Percentiles rank a stretch among this genome's conserved stretches.
Evolutionary conservation across 805 yeast genomes (phyloP).

Genomic region (Saturnispora diversa): DNA sequence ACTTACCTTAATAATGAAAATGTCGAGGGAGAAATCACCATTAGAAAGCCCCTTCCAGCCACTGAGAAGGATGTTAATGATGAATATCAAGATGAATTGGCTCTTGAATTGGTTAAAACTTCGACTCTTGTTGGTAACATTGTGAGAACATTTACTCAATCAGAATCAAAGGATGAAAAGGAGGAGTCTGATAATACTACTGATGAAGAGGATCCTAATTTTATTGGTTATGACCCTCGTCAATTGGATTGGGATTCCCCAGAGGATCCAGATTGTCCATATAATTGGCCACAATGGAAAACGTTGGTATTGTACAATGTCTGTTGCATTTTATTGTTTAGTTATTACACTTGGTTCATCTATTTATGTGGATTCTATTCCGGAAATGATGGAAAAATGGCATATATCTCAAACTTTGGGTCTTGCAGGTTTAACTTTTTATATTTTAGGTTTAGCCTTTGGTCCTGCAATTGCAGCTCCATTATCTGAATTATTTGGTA

Average conservation of each 20-base stretch:
- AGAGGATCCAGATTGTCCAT: conserved; percentile 55
- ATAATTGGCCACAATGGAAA: conserved; percentile 57
- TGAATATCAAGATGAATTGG: conserved; percentile 21
- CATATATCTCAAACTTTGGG: conserved; percentile 53
- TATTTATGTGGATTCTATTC: conserved; percentile 56
- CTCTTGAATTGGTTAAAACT: conserved; percentile 18
- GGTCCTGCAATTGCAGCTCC: conserved; percentile 72
- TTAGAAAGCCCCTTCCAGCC: too few species aligned
- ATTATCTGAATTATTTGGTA: conserved; percentile 59
- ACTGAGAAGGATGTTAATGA: conserved; percentile 8
- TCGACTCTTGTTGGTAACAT: conserved; percentile 13
- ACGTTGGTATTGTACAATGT: conserved; percentile 61
- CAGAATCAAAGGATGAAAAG: conserved; percentile 11
- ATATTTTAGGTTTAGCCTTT: conserved; percentile 59
- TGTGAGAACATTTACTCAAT: too few species aligned
- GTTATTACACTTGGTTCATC: conserved; percentile 73
- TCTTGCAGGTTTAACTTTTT: conserved; percentile 61
- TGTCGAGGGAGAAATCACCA: too few species aligned
- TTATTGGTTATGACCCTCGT: conserved; percentile 31
- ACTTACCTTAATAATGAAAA: too few species aligned
- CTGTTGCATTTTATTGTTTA: conserved; percentile 55
- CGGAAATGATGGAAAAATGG: conserved; percentile 41
- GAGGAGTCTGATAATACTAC: conserved; percentile 16
- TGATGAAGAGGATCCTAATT: conserved; percentile 20
- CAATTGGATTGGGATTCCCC: conserved; percentile 51